Base-by-base conservation (phyloP, 345 rosid genomes). In the Passiflora organensis region DNA sequence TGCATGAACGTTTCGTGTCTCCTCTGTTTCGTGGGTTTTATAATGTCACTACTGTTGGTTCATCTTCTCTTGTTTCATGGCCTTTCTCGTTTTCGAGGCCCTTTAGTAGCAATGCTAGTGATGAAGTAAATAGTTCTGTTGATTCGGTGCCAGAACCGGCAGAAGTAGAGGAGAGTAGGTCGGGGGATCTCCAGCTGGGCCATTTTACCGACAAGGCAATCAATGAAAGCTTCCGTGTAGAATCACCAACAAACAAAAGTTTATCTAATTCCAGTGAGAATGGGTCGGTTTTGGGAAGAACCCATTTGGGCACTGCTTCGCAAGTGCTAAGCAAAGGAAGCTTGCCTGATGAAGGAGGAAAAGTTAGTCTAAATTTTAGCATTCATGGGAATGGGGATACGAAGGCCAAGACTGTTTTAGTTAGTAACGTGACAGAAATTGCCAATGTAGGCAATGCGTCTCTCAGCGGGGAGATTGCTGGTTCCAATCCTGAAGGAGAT, bases 1-100 rank as follows among this genome's bases (percentile, higher is more conserved):
- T 78, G 22, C 66, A 45, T 25, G 54, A 71, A 4, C 82, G 84
- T 20, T 39, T 39, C 6, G 71, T 70, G 43, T 43, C 78, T 32
- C 78, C 81, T 60, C 56, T 77, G 53, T 66, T 80, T 59, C 76
- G 69, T 59, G 76, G 81, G 6, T 60, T 72, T 64, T 70, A 64
- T 55, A 34, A 11, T 53, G 68, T 74, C 39, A 41, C 25, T 36
- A 36, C 25, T 36, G 45, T 44, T 5, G 69, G 56, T 64, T 56
- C 66, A 24, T 34, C 72, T 41, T 61, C 73, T 52, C 15, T 18
- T 47, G 59, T 59, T 68, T 67, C 77, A 23, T 70, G 58, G 74
- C 81, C 55, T 28, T 71, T 52, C 59, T 53, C 71, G 13, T 60
- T 68, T 53, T 12, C 70, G 11, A 21, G 53, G 45, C 36, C 73